Conservation (phyloP, 805 yeast species). For the Candida namnaoensis region DNA sequence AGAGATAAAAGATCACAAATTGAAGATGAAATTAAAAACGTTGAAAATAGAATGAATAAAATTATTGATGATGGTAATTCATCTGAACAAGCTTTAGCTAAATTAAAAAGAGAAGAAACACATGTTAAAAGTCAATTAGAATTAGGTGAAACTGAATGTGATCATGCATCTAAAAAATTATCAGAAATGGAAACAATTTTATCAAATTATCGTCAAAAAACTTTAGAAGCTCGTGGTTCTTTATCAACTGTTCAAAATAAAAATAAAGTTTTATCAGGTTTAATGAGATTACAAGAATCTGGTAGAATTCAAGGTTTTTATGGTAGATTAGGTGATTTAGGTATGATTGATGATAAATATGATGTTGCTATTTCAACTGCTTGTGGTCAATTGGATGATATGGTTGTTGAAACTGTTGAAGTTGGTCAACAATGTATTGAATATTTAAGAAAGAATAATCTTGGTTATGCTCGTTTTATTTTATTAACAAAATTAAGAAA, state of each 20-base stretch:
- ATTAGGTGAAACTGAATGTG: conserved; percentile 50
- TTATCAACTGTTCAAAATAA: conserved; percentile 54
- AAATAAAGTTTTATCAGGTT: conserved; percentile 62
- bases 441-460: conserved; percentile 66
- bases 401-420: conserved; percentile 78
- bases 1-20: conserved; percentile 34
- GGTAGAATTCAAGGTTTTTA: conserved; percentile 82
- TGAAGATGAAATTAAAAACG: conserved; percentile 33
- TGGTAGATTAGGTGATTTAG: conserved; percentile 89
- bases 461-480: conserved; percentile 88
- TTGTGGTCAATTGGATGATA: conserved; percentile 81
- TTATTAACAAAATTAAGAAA: conserved; percentile 65
- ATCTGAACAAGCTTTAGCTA: conserved; percentile 35
- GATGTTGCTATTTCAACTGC: conserved; percentile 96
- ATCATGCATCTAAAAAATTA: conserved; percentile 37
- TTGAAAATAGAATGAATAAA: conserved; percentile 33
- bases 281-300: conserved; percentile 60
- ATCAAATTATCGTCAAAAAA: conserved; percentile 46
- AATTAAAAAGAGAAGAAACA: conserved; percentile 38
- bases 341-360: conserved; percentile 79
- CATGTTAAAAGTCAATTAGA: conserved; percentile 45
- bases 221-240: conserved; percentile 58
- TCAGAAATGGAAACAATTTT: conserved; percentile 47
- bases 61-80: conserved; percentile 39
- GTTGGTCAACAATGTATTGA: conserved; percentile 76